Percentiles rank a stretch among this genome's conserved stretches.
Evolutionary conservation across 1,284 basidiomycete genomes (phyloP).

Genomic region (Chalciporus sp.): DNA sequence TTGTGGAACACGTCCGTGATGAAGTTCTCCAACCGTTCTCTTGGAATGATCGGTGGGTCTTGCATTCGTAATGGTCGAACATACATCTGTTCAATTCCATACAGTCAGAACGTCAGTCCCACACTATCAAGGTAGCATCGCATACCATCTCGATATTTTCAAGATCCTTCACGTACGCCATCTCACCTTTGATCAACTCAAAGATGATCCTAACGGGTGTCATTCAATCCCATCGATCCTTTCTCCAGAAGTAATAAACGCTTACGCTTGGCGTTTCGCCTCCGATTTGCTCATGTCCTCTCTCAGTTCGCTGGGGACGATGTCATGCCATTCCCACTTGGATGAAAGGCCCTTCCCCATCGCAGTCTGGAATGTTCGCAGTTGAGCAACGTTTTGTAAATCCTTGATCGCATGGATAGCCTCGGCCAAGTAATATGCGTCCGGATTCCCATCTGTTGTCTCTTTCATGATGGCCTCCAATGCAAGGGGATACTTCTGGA

Average conservation of each 20-base stretch:
- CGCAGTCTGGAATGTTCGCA: constrained; percentile 84
- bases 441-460: constrained; percentile 77
- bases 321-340: constrained; percentile 87
- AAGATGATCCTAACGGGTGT: constrained; percentile 74
- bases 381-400: constrained; percentile 74
- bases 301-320: constrained; percentile 72
- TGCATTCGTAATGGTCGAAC: constrained; percentile 74
- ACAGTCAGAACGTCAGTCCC: constrained; percentile 9
- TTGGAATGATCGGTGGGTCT: constrained; percentile 77
- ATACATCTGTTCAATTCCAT: constrained; percentile 57
- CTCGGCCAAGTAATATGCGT: constrained; percentile 76
- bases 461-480: constrained; percentile 85
- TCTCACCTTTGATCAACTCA: constrained; percentile 95
- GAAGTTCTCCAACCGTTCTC: constrained; percentile 76
- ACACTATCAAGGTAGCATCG: neutral
- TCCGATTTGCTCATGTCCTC: constrained; percentile 75
- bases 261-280: constrained; percentile 85
- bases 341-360: constrained; percentile 76
- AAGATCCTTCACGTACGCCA: constrained; percentile 92
- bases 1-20: constrained; percentile 94
- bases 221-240: neutral
- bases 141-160: constrained; percentile 73
- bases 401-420: constrained; percentile 79
- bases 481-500: constrained; percentile 88
- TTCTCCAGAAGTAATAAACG: constrained; percentile 15